These are phyloP conservation scores for Aspergillus tanneri DNA, from an alignment of 2,329 filamentous ascomycete species.

Conservation along the genomic window DNA sequence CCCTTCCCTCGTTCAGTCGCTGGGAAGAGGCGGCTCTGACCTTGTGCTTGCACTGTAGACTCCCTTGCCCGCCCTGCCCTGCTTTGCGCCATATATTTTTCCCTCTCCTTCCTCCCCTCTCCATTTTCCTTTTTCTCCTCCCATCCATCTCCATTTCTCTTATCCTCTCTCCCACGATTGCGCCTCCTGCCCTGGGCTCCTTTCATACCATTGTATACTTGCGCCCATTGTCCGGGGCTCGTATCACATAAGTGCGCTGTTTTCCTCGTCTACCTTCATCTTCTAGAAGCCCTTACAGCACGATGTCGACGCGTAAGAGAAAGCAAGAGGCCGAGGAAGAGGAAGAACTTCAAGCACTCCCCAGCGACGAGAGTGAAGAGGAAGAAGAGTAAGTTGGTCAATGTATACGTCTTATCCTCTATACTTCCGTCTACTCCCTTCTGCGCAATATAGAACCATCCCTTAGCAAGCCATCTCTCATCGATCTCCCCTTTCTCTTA, in stretches of 20 bases:
- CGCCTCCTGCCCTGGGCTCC: not conserved
- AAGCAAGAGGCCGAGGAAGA: constrained; percentile 51
- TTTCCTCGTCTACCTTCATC: constrained; percentile 7
- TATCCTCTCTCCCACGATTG: constrained; percentile 10
- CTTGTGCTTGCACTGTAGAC: not conserved
- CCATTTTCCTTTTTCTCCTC: constrained; percentile 30
- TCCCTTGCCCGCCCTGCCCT: constrained; percentile 24
- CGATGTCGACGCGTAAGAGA: constrained; percentile 52
- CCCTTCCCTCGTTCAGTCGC: constrained; percentile 30
- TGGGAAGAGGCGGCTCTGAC: not conserved
- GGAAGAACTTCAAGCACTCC: constrained; percentile 48
- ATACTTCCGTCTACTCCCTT: not conserved
- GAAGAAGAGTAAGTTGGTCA: constrained; percentile 49
- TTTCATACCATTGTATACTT: constrained; percentile 6
- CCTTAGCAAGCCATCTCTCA: not conserved
- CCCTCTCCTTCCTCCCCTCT: constrained; percentile 34
- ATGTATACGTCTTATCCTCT: not conserved
- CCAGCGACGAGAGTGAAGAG: constrained; percentile 51
- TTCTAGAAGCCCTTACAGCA: constrained; percentile 11
- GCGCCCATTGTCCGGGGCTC: constrained; percentile 14
- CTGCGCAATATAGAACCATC: not conserved
- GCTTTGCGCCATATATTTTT: constrained; percentile 22
- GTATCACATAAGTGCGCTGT: constrained; percentile 4
- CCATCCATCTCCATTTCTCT: constrained; percentile 16
- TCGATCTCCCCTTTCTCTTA: not conserved